Percentiles rank a stretch among this genome's conserved stretches.
phyloP scores from a whole-genome alignment of 495 filamentous ascomycete genomes.

The Neohortaea acidophila region DNA sequence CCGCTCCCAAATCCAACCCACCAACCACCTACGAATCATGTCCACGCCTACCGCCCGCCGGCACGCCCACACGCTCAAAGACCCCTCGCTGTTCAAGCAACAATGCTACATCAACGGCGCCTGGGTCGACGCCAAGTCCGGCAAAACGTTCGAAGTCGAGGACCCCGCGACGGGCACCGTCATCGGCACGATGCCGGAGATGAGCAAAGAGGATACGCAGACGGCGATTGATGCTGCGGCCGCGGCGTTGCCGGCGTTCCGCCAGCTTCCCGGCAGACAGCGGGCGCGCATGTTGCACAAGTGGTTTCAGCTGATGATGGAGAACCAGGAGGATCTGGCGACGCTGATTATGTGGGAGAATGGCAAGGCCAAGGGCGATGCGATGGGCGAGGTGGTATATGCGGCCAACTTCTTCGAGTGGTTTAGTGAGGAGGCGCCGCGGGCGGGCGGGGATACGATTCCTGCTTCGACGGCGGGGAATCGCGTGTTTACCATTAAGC shows the following conservation, averaged over 20 bases:
- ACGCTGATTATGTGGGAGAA: conserved; percentile 61
- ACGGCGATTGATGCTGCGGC: conserved; percentile 63
- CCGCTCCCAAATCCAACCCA: conserved; percentile 20
- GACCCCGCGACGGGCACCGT: conserved; percentile 67
- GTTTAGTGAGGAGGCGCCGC: conserved; percentile 62
- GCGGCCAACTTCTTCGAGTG: conserved; percentile 64
- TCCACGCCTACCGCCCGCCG: conserved; percentile 21
- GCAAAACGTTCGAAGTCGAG: conserved; percentile 35
- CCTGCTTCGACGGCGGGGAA: conserved; percentile 30
- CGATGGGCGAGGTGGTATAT: conserved; percentile 56
- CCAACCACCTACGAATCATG: conserved; percentile 17
- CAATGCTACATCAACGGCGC: conserved; percentile 29
- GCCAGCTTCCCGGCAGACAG: conserved; percentile 54
- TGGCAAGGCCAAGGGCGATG: conserved; percentile 53
- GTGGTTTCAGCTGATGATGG: conserved; percentile 82
- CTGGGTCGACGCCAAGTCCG: conserved; percentile 30
- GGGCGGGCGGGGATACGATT: conserved; percentile 60
- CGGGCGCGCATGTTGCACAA: conserved; percentile 61
- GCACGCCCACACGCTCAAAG: conserved; percentile 26
- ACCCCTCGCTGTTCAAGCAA: conserved; percentile 29
- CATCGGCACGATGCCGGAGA: conserved; percentile 75
- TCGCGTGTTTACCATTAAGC: conserved; percentile 30
- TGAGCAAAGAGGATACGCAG: conserved; percentile 56
- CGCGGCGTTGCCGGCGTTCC: conserved; percentile 61
- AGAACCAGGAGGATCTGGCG: conserved; percentile 76